Percentiles rank a stretch among this genome's conserved stretches.
These are phyloP conservation scores for Hyaloscypha finlandica DNA, from an alignment of 495 filamentous ascomycete species.

Conservation along the genomic window DNA sequence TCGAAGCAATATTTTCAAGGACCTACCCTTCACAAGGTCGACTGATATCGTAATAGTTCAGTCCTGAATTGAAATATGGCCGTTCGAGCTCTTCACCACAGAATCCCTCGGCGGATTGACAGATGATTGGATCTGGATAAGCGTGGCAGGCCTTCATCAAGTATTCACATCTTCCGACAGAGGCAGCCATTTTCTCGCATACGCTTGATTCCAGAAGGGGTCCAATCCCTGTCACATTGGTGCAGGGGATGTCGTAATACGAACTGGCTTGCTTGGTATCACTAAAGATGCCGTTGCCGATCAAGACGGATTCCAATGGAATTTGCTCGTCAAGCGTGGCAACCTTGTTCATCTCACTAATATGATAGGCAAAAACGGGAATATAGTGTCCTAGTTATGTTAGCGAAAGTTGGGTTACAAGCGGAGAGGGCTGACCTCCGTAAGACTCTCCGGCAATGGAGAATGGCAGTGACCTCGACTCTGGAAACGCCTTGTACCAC, in stretches of 20 bases:
- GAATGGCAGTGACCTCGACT: conserved; percentile 32
- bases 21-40: conserved; percentile 54
- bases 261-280: conserved; percentile 55
- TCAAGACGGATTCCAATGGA: conserved; percentile 71
- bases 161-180: conserved; percentile 62
- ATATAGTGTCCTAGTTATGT: conserved; percentile 62
- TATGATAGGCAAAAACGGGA: conserved; percentile 70
- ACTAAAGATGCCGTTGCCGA: conserved; percentile 73
- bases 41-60: conserved; percentile 71
- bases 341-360: conserved; percentile 43
- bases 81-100: conserved; percentile 71
- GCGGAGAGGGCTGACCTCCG: conserved; percentile 34
- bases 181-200: conserved; percentile 69
- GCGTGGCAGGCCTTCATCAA: conserved; percentile 70
- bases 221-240: conserved; percentile 49
- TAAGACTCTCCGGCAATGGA: conserved; percentile 71
- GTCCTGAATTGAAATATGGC: conserved; percentile 71
- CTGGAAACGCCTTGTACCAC: conserved; percentile 47
- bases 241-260: conserved; percentile 68
- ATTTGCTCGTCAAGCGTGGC: conserved; percentile 74
- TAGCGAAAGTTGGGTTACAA: background rate
- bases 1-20: background rate
- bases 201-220: conserved; percentile 49
- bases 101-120: conserved; percentile 69
- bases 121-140: conserved; percentile 66